Evolutionary conservation across 2,329 filamentous ascomycete species (phyloP), one percentile per base, ranked within the genome.

Genomic region (Trichoderma afroharzianum): DNA sequence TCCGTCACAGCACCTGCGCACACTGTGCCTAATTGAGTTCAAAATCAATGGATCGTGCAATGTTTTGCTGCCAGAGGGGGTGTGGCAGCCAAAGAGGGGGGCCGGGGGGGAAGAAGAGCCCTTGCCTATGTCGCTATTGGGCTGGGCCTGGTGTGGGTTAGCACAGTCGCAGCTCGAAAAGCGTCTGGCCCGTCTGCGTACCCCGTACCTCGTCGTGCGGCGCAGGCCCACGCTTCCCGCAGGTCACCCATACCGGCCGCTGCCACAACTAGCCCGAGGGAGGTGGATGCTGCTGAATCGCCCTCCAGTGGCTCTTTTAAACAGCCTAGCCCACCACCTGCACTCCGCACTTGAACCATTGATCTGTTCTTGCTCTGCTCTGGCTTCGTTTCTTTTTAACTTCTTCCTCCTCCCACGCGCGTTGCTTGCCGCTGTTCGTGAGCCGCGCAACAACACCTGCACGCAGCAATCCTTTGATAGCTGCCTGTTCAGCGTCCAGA

Each of bases 261-360:
- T 39, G 43, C 30, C 28, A 53, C 18, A 18, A 26, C 26, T 59
- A 59, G 61, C 59, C 59, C 61, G 61, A 68, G 50, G 33, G 32
- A 28, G 68, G 36, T 39, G 36, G 36, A 39, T 39, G 36, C 36
- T 39, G 36, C 36, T 39, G 36, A 39, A 39, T 39, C 36, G 36
- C 36, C 36, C 36, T 39, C 36, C 36, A 39, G 36, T 39, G 14
- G 36, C 12, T 39, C 36, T 39, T 39, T 39, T 39, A 39, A 39
- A 39, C 36, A 39, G 36, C 14, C 36, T 39, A 58, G 55, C 57
- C 63, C 70, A 68, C 70, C 70, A 71, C 70, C 70, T 71, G 70
- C 70, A 68, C 70, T 71, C 70, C 70, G 70, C 70, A 71, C 39
- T 58, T 33, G 61, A 62, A 26, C 68, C 55, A 68, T 68, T 61